phyloP scores from a whole-genome alignment of 768 basidiomycete genomes.

The Collybia sordida region DNA sequence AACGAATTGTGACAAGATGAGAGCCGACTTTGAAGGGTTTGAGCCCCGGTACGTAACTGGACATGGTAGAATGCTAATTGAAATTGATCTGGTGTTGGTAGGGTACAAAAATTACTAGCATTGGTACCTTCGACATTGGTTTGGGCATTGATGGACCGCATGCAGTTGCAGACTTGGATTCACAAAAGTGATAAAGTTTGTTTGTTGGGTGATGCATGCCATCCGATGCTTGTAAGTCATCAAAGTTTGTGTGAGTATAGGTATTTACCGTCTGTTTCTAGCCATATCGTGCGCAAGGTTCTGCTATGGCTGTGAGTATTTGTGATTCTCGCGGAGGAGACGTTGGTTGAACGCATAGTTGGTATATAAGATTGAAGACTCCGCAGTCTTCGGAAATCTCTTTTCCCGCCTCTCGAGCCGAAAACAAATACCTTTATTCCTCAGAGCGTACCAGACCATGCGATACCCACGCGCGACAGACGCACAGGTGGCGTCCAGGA shows the following conservation, averaged over 20 bases:
- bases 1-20: constrained; percentile 46
- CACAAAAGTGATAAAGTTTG: constrained; percentile 41
- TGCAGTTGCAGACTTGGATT: constrained; percentile 48
- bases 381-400: constrained; percentile 43
- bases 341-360: too few relatives aligned
- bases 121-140: constrained; percentile 45
- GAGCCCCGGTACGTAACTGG: constrained; percentile 39
- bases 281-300: constrained; percentile 53
- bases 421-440: constrained; percentile 39
- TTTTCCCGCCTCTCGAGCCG: constrained; percentile 43
- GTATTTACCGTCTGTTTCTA: too few relatives aligned
- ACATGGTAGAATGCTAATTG: not conserved
- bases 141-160: constrained; percentile 49
- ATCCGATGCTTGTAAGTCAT: constrained; percentile 54
- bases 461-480: constrained; percentile 47
- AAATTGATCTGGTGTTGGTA: constrained; percentile 8
- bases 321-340: not conserved
- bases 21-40: constrained; percentile 44
- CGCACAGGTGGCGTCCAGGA: constrained; percentile 47
- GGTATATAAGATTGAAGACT: constrained; percentile 27
- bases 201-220: constrained; percentile 55
- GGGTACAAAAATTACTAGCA: constrained; percentile 43
- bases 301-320: constrained; percentile 46
- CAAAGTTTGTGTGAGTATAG: too few relatives aligned
- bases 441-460: constrained; percentile 52